A percentile compares a stretch with the other conserved stretches of the same genome.
These are phyloP conservation scores for Exophiala mesophila DNA, from an alignment of 2,329 filamentous ascomycete species.

Conservation along the genomic window DNA sequence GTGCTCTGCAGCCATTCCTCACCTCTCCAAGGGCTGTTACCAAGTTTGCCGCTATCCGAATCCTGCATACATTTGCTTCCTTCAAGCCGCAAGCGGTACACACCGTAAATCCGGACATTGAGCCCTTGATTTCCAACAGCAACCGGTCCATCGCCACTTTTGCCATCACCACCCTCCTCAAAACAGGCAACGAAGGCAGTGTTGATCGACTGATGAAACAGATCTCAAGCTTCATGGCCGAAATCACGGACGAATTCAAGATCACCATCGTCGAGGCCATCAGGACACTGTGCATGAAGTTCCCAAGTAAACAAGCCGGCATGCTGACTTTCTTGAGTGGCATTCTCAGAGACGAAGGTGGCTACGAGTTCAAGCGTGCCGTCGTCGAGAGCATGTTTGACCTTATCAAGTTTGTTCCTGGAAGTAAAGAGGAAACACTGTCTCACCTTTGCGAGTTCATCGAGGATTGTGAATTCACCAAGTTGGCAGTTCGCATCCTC, in stretches of 20 bases:
- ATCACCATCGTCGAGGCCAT: conserved; percentile 99
- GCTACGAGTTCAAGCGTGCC: conserved; percentile 95
- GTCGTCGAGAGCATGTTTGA: conserved; percentile 99
- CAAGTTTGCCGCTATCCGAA: conserved; percentile 94
- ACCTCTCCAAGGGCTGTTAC: conserved; percentile 92
- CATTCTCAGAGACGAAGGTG: conserved; percentile 93
- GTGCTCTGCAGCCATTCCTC: conserved; percentile 93
- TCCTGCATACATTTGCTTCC: conserved; percentile 91
- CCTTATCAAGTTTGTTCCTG: conserved; percentile 96
- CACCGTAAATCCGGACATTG: conserved; percentile 94
- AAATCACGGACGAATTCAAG: conserved; percentile 99
- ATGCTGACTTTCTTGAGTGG: conserved; percentile 97
- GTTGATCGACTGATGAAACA: conserved; percentile 98
- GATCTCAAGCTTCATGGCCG: conserved; percentile 96
- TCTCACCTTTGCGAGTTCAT: conserved; percentile 98
- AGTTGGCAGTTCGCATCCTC: conserved; percentile 89
- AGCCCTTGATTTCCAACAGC: conserved; percentile 90
- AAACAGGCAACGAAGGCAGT: conserved; percentile 96
- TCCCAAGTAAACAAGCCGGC: conserved; percentile 94
- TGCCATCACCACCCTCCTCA: conserved; percentile 94
- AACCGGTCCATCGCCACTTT: conserved; percentile 98
- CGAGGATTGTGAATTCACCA: conserved; percentile 98
- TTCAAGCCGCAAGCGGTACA: conserved; percentile 94
- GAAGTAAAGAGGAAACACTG: conserved; percentile 73
- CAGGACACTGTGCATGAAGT: conserved; percentile 92